These are phyloP conservation scores for Neonectria ditissima DNA, from an alignment of 2,329 filamentous ascomycete species.

Conservation along the genomic window DNA sequence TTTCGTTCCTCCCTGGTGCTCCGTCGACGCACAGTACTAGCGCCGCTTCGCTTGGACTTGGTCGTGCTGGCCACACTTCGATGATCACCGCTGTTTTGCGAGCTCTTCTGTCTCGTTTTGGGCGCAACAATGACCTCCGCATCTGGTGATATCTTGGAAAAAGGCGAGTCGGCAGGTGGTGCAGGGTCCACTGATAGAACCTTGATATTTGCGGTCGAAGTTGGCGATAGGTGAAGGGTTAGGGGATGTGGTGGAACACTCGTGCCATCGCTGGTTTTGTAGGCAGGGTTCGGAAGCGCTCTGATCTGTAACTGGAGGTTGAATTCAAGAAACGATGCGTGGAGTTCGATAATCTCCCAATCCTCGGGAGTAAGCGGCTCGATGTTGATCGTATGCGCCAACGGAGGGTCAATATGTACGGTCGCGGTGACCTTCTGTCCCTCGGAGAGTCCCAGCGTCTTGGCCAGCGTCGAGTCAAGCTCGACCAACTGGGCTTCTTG, in stretches of 20 bases:
- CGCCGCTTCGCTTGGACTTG: constrained; percentile 81
- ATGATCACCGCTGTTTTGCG: constrained; percentile 76
- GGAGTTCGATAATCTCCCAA: constrained; percentile 98
- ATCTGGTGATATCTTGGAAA: constrained; percentile 92
- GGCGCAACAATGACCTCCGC: constrained; percentile 98
- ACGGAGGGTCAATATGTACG: constrained; percentile 89
- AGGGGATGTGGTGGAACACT: constrained; percentile 77
- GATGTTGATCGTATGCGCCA: constrained; percentile 95
- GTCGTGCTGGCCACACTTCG: constrained; percentile 84
- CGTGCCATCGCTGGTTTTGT: constrained; percentile 63
- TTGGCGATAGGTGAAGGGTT: constrained; percentile 93
- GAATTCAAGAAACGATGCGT: constrained; percentile 93
- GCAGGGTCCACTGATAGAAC: constrained; percentile 85
- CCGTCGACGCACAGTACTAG: constrained; percentile 74
- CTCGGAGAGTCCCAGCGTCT: constrained; percentile 80
- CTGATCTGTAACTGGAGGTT: constrained; percentile 94
- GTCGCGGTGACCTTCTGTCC: constrained; percentile 80
- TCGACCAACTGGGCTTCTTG: constrained; percentile 85
- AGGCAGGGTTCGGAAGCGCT: constrained; percentile 87
- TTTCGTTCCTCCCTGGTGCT: constrained; percentile 72
- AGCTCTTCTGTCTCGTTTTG: constrained; percentile 81
- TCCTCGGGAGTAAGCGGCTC: constrained; percentile 95
- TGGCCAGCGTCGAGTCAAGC: constrained; percentile 86
- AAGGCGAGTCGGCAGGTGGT: constrained; percentile 75
- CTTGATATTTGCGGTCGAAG: constrained; percentile 92